A percentile compares a stretch with the other conserved stretches of the same genome.
These are phyloP conservation scores for Ascocoryne sarcoides DNA, from an alignment of 2,329 filamentous ascomycete genomes.

Conservation along the genomic window DNA sequence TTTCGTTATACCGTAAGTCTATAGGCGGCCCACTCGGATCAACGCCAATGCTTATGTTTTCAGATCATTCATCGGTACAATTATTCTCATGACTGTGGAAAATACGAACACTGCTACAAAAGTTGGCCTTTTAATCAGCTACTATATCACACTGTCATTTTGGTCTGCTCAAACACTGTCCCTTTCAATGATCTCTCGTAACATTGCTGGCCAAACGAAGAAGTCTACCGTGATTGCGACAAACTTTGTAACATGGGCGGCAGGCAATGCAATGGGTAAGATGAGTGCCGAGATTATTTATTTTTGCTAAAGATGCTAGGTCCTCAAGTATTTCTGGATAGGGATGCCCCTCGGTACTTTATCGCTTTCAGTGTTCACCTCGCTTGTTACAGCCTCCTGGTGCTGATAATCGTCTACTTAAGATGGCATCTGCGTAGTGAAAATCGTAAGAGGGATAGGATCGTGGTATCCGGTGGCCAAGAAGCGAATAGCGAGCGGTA, in stretches of 20 bases:
- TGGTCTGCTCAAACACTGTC: constrained; percentile 64
- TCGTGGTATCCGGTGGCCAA: no score
- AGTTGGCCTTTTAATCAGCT: constrained; percentile 60
- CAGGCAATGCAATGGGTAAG: constrained; percentile 46
- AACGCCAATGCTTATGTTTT: no score
- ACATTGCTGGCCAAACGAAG: constrained; percentile 44
- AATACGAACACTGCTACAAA: constrained; percentile 49
- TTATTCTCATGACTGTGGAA: constrained; percentile 60
- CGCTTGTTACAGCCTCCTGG: constrained; percentile 32
- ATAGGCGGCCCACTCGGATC: no score
- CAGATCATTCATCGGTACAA: constrained; percentile 61
- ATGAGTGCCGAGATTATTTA: neutral
- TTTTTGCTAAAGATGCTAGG: no score
- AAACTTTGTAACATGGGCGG: constrained; percentile 41
- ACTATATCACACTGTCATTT: constrained; percentile 71
- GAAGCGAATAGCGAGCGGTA: constrained; percentile 11
- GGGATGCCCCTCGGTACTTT: constrained; percentile 41
- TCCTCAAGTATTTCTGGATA: constrained; percentile 45
- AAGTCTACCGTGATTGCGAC: constrained; percentile 41
- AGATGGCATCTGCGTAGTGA: constrained; percentile 17
- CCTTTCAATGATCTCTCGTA: constrained; percentile 51
- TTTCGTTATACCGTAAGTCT: constrained; percentile 54
- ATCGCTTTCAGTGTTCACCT: constrained; percentile 47
- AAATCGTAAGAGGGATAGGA: constrained; percentile 16
- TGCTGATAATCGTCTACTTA: constrained; percentile 9